phyloP scores from a whole-genome alignment of 208 protist genomes.

The Histomonas meleagridis region DNA sequence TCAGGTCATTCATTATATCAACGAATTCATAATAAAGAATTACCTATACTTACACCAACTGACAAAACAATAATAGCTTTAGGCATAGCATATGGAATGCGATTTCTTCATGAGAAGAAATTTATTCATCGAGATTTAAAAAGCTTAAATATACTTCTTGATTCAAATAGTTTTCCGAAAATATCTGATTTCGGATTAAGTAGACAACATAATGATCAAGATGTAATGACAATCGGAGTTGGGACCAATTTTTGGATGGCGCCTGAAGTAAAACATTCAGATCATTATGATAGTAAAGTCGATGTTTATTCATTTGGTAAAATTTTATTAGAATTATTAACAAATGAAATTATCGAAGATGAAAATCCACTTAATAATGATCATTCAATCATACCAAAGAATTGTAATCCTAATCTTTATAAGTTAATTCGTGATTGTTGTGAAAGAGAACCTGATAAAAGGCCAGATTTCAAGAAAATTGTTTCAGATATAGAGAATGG shows the following conservation, averaged over 20 bases:
- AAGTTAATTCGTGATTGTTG: not conserved
- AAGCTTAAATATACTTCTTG: not conserved
- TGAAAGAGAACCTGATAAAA: not conserved
- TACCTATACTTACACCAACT: not conserved
- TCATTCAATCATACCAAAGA: not conserved
- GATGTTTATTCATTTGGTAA: not conserved
- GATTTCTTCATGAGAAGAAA: not conserved
- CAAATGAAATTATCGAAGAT: not conserved
- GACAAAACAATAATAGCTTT: not conserved
- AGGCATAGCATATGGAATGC: not conserved
- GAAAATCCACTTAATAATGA: not conserved
- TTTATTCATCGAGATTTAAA: slow-evolving; percentile 22
- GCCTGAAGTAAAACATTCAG: not conserved
- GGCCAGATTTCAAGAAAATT: not conserved
- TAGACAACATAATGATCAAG: not conserved
- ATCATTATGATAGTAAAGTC: not conserved
- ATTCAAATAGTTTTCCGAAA: not conserved
- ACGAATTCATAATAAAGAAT: not conserved
- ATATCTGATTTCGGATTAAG: not conserved
- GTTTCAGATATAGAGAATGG: not conserved
- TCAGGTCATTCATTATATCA: not conserved
- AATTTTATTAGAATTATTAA: not conserved
- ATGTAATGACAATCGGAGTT: not conserved
- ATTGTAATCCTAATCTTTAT: not conserved
- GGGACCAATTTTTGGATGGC: not conserved